Conservation (phyloP, 257 asterid genomes). For the Scutellaria galericulata region DNA sequence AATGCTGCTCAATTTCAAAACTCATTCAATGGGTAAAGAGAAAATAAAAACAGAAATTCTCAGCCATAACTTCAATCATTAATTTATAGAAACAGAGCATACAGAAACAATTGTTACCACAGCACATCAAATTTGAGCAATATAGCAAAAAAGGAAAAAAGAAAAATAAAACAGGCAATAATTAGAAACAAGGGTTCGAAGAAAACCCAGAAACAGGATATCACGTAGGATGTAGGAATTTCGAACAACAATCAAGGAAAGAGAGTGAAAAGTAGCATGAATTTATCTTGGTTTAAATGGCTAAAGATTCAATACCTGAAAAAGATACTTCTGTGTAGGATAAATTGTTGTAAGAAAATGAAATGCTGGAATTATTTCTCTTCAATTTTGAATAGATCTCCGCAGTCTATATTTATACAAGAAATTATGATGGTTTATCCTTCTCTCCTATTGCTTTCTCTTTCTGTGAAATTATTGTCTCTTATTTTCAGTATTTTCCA, state of each 20-base stretch:
- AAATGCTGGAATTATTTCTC: conserved; percentile 22
- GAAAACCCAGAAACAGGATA: conserved; percentile 7
- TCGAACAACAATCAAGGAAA: neutral
- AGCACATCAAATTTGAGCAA: conserved; percentile 8
- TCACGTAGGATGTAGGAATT: neutral
- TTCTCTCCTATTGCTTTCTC: conserved; percentile 1
- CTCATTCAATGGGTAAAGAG: neutral
- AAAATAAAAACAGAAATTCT: neutral
- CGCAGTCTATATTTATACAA: conserved; percentile 20
- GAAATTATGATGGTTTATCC: conserved; percentile 11
- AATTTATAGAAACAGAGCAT: conserved; percentile 27
- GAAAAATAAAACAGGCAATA: conserved; percentile 8
- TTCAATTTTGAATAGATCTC: conserved; percentile 29
- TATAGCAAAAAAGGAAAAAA: neutral
- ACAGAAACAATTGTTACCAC: neutral
- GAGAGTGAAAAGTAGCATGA: neutral
- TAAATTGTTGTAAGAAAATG: conserved; percentile 10
- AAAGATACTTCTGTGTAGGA: neutral
- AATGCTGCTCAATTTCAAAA: conserved; percentile 14
- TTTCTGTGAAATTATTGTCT: neutral
- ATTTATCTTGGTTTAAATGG: neutral
- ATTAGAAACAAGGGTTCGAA: neutral
- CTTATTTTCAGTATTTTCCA: conserved; percentile 22
- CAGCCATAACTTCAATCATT: conserved; percentile 8
- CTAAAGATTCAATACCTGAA: conserved; percentile 36